Evolutionary conservation across 176 grass and related monocot species (phyloP).

Genomic region (Zoysia pacifica): DNA sequence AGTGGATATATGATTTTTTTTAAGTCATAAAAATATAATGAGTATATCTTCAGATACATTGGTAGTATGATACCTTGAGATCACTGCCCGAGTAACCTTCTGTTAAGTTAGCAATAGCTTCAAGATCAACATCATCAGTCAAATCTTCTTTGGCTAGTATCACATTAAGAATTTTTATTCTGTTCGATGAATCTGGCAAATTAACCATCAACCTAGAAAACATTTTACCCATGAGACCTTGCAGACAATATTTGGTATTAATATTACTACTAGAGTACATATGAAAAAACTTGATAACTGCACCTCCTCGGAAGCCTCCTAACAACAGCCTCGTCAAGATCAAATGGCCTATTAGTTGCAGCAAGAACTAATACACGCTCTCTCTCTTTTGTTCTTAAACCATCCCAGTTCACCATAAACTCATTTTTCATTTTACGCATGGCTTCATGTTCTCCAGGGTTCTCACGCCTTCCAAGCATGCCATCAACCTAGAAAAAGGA

Average conservation of each 20-base stretch:
- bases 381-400: conserved; percentile 91
- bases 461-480: conserved; percentile 96
- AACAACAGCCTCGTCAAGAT: conserved; percentile 97
- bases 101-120: conserved; percentile 80
- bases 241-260: conserved; percentile 11
- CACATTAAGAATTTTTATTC: conserved; percentile 87
- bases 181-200: conserved; percentile 86
- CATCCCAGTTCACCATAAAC: conserved; percentile 99
- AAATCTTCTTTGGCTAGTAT: conserved; percentile 97
- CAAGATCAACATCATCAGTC: conserved; percentile 71
- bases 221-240: conserved; percentile 8
- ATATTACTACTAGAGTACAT: background rate
- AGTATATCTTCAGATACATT: background rate
- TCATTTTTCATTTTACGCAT: conserved; percentile 99
- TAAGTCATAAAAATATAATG: background rate
- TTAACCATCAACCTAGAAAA: conserved; percentile 95
- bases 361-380: conserved; percentile 94
- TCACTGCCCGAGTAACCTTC: conserved; percentile 98
- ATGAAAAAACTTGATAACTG: conserved; percentile 18
- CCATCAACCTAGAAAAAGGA: conserved; percentile 77
- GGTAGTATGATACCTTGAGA: conserved; percentile 64
- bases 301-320: conserved; percentile 94
- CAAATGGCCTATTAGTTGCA: conserved; percentile 97
- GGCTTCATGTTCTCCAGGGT: conserved; percentile 98
- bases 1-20: background rate